Evolutionary conservation across 345 rosid species (phyloP).

Genomic region (Draba incana): DNA sequence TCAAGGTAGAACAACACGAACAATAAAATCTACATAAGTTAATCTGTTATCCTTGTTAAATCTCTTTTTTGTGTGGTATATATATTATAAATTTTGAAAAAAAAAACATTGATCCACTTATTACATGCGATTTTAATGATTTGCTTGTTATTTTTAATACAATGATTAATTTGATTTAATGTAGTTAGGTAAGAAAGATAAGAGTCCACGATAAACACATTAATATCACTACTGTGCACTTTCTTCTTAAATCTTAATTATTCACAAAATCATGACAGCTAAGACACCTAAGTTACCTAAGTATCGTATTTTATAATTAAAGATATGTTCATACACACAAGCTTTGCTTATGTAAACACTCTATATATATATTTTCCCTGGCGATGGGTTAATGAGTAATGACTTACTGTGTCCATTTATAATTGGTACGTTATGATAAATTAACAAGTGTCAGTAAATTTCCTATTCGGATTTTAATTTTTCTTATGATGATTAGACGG

Average conservation of each 20-base stretch:
- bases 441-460: too few relatives aligned
- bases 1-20: slow-evolving; percentile 1
- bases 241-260: neutral
- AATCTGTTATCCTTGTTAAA: neutral
- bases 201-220: neutral
- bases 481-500: neutral
- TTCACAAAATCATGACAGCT: slow-evolving; percentile 1
- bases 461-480: neutral
- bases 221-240: slow-evolving; percentile 24
- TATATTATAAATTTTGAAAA: too few relatives aligned
- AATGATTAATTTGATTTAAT: slow-evolving; percentile 4
- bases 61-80: too few relatives aligned
- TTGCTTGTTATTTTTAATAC: neutral
- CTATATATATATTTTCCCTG: too few relatives aligned
- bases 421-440: too few relatives aligned
- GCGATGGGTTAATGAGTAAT: too few relatives aligned
- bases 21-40: neutral
- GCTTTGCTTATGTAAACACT: too few relatives aligned
- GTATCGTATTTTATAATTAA: neutral
- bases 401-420: too few relatives aligned
- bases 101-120: neutral
- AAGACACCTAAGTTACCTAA: neutral
- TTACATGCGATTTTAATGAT: too few relatives aligned
- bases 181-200: slow-evolving; percentile 7
- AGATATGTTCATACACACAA: too few relatives aligned